A percentile compares a stretch with the other conserved stretches of the same genome.
phyloP scores from a whole-genome alignment of 2,329 filamentous ascomycete species.

The Colletotrichum tropicale region DNA sequence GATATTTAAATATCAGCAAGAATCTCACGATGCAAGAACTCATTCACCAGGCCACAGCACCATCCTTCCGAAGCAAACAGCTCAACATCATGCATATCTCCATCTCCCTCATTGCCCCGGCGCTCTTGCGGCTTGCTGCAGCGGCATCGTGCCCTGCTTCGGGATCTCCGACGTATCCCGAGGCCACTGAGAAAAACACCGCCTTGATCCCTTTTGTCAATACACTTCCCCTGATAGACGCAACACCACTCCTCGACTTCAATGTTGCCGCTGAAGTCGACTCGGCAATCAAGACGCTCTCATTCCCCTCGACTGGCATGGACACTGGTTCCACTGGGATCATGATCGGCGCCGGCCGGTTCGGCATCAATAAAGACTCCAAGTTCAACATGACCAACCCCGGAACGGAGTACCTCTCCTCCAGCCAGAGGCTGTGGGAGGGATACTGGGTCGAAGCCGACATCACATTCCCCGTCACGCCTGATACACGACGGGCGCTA shows the following conservation, averaged over 20 bases:
- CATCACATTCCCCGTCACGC: background rate
- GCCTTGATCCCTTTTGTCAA: background rate
- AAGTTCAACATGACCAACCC: background rate
- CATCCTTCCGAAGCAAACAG: background rate
- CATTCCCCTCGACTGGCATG: background rate
- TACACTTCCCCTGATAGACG: background rate
- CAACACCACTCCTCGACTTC: background rate
- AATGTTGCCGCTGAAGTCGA: background rate
- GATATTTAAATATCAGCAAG: background rate
- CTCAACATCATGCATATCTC: background rate
- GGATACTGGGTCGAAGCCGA: conserved; percentile 7
- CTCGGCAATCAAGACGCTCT: background rate
- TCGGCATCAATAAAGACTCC: background rate
- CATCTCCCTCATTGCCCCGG: background rate
- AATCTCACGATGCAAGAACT: background rate
- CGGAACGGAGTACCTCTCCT: background rate
- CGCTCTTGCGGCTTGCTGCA: background rate
- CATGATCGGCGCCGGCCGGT: background rate
- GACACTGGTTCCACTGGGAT: background rate
- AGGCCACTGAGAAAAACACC: background rate
- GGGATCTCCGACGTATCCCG: background rate
- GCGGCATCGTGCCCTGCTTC: background rate
- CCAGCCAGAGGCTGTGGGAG: background rate
- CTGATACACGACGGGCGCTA: background rate
- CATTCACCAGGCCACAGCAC: background rate